Percentiles rank a stretch among this genome's conserved stretches.
Evolutionary conservation across 2,329 filamentous ascomycete genomes (phyloP).

Genomic region (Fusarium brachygibbosum): DNA sequence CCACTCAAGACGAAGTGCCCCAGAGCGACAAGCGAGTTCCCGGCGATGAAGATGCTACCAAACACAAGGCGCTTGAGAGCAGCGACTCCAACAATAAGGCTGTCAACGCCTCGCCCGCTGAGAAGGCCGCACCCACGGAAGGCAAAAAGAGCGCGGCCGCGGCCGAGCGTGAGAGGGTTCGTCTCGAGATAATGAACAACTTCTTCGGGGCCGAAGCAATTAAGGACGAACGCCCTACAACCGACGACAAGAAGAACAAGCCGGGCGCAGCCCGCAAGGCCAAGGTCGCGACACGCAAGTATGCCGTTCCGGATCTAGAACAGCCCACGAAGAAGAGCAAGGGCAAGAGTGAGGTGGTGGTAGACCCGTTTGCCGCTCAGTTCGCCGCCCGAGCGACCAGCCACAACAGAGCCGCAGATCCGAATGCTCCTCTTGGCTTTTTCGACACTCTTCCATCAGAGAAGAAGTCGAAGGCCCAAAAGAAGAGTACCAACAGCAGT

Average conservation of each 20-base stretch:
- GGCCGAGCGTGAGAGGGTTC: neutral
- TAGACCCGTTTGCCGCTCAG: constrained; percentile 14
- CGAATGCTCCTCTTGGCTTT: neutral
- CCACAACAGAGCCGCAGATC: constrained; percentile 1
- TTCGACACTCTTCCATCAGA: constrained; percentile 18
- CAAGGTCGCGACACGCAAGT: constrained; percentile 1
- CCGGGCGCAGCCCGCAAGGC: neutral
- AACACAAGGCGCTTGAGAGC: neutral
- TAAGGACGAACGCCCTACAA: neutral
- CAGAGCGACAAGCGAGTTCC: neutral
- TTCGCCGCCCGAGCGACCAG: constrained; percentile 16
- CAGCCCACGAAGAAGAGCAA: constrained; percentile 3
- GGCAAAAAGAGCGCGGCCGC: neutral
- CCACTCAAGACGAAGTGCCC: neutral
- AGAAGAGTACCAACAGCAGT: neutral
- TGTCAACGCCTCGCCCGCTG: neutral
- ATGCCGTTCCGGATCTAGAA: constrained; percentile 1
- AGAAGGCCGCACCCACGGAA: neutral
- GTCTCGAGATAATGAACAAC: neutral
- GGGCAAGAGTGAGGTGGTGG: neutral
- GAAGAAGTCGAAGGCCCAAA: neutral
- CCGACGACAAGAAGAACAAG: neutral
- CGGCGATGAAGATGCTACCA: neutral
- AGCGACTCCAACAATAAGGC: neutral
- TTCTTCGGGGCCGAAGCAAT: neutral